Evolutionary conservation across 768 basidiomycete genomes (phyloP).

Genomic region (Suillus ampliporus): DNA sequence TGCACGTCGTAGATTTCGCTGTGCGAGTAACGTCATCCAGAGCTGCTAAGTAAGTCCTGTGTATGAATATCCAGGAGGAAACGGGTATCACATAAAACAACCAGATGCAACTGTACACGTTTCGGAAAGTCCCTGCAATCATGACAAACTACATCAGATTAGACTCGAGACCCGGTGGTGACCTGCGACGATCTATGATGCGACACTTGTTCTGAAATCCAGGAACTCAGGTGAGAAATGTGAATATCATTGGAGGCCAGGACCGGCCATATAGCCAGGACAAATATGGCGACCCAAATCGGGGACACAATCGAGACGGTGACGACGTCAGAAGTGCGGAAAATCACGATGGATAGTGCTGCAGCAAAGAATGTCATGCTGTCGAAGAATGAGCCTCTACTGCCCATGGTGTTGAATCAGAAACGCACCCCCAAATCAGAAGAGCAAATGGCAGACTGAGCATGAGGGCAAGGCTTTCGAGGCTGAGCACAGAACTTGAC

Average conservation of each 20-base stretch:
- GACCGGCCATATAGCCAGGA: slow-evolving; percentile 34
- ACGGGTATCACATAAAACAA: neutral
- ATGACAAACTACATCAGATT: neutral
- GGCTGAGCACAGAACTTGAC: slow-evolving; percentile 7
- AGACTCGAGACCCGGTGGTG: neutral
- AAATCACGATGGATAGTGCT: slow-evolving; percentile 12
- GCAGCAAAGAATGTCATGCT: slow-evolving; percentile 15
- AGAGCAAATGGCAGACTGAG: slow-evolving; percentile 40
- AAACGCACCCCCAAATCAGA: slow-evolving; percentile 31
- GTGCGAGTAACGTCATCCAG: too few species aligned
- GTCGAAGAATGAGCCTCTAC: neutral
- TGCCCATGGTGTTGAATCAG: neutral
- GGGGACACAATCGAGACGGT: slow-evolving; percentile 9
- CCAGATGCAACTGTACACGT: neutral
- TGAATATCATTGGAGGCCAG: neutral
- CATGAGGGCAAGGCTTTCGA: slow-evolving; percentile 37
- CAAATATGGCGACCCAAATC: slow-evolving; percentile 7
- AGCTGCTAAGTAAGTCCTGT: too few species aligned
- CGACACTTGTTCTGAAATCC: neutral
- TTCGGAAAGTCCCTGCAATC: neutral
- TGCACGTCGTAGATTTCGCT: too few species aligned
- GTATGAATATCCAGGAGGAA: too few species aligned
- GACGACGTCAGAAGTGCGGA: neutral
- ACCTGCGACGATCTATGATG: neutral
- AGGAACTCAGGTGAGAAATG: neutral